Conservation (phyloP, 768 basidiomycete species). For the Suillus spraguei region DNA sequence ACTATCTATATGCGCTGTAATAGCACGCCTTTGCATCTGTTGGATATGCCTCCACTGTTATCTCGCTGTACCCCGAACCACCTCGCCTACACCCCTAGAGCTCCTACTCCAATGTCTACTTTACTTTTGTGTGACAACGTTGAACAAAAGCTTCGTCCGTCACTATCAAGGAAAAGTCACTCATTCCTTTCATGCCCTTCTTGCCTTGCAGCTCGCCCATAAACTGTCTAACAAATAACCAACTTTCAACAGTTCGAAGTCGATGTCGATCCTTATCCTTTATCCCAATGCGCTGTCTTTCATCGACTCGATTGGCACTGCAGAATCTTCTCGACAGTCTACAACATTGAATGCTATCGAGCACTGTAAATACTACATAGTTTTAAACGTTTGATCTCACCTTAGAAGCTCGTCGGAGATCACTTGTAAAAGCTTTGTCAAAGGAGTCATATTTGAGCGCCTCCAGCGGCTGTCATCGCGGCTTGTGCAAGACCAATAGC, state of each 20-base stretch:
- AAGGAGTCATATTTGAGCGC: constrained; percentile 59
- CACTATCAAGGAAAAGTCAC: constrained; percentile 28
- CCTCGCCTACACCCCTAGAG: no score
- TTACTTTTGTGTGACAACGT: constrained; percentile 46
- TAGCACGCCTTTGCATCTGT: background rate
- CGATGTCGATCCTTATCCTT: constrained; percentile 47
- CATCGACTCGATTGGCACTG: constrained; percentile 51
- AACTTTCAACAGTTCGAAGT: background rate
- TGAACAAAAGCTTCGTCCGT: constrained; percentile 39
- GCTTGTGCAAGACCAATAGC: constrained; percentile 63
- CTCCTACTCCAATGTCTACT: no score
- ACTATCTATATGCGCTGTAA: background rate
- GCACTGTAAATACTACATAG: background rate
- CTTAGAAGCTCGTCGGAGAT: constrained; percentile 66
- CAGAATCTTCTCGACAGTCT: constrained; percentile 73
- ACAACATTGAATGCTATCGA: background rate
- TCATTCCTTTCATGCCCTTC: constrained; percentile 15
- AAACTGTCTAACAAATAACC: constrained; percentile 38
- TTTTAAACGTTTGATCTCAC: constrained; percentile 40
- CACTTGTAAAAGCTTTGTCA: constrained; percentile 66
- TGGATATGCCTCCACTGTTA: background rate
- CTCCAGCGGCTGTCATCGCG: constrained; percentile 44
- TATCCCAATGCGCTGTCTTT: constrained; percentile 58
- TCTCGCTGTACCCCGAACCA: no score
- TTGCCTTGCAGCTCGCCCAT: constrained; percentile 66